Percentiles rank a stretch among this genome's conserved stretches.
These are phyloP conservation scores for Penicillium nordicum DNA, from an alignment of 2,329 filamentous ascomycete species.

Conservation along the genomic window DNA sequence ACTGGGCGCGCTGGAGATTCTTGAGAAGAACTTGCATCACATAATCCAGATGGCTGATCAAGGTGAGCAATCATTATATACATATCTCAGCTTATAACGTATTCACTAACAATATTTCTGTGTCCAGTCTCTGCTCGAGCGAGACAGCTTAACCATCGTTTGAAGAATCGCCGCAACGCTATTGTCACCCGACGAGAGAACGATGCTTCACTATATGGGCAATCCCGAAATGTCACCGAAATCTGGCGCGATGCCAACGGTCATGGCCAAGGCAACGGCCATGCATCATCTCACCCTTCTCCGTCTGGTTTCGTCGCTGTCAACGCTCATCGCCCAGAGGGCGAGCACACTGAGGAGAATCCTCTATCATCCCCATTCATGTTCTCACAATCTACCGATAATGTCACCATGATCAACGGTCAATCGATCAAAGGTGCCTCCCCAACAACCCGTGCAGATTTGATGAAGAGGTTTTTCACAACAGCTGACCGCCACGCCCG, in stretches of 20 bases:
- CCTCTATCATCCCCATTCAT: conserved; percentile 36
- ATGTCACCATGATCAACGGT: conserved; percentile 49
- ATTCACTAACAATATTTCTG: not conserved
- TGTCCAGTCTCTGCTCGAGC: conserved; percentile 62
- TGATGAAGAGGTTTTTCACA: conserved; percentile 62
- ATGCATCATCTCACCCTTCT: conserved; percentile 39
- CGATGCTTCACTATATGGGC: conserved; percentile 33
- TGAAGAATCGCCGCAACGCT: conserved; percentile 71
- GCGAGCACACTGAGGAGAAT: conserved; percentile 32
- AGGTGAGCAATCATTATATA: conserved; percentile 42
- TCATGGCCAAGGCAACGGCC: conserved; percentile 27
- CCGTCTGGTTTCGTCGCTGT: conserved; percentile 57
- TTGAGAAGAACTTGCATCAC: conserved; percentile 72
- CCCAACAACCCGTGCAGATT: conserved; percentile 55
- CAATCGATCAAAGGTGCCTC: conserved; percentile 53
- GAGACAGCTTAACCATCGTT: conserved; percentile 74
- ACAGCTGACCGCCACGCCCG: conserved; percentile 53
- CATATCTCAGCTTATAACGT: not conserved
- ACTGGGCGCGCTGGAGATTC: conserved; percentile 74
- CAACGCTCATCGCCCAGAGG: conserved; percentile 48
- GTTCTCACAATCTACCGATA: conserved; percentile 44
- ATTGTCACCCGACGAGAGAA: conserved; percentile 62
- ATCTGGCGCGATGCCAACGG: conserved; percentile 38
- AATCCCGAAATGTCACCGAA: conserved; percentile 36
- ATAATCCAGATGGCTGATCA: conserved; percentile 80